These are phyloP conservation scores for Perilla frutescens DNA, from an alignment of 257 asterid genomes.

Conservation along the genomic window DNA sequence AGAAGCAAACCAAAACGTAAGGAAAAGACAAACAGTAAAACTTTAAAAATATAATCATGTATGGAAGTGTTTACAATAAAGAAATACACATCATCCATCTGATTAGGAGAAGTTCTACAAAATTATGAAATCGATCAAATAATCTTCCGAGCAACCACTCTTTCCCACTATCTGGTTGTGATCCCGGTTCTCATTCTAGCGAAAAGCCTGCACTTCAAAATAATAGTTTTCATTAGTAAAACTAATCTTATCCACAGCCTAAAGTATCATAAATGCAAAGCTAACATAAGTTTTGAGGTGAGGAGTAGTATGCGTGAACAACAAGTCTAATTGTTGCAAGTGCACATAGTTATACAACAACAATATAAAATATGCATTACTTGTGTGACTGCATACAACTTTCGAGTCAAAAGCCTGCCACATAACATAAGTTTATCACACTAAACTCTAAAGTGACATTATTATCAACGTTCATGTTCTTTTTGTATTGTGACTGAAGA, in stretches of 20 bases:
- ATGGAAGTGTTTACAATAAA: background rate
- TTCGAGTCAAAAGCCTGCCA: background rate
- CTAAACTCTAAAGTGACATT: background rate
- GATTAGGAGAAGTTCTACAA: background rate
- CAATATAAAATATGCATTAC: background rate
- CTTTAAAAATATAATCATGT: background rate
- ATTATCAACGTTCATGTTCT: background rate
- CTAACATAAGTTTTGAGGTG: background rate
- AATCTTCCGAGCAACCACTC: background rate
- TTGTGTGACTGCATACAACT: background rate
- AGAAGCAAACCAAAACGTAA: background rate
- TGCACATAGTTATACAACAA: background rate
- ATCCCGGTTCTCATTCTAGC: background rate
- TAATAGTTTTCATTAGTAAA: background rate
- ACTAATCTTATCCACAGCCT: background rate
- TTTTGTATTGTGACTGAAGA: background rate
- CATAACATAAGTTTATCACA: background rate
- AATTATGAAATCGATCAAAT: background rate
- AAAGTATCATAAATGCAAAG: background rate
- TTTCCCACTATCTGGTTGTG: background rate
- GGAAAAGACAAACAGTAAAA: background rate
- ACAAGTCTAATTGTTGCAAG: background rate
- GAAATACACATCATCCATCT: background rate
- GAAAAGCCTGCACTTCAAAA: conserved; percentile 2
- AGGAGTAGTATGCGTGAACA: background rate